A percentile compares a stretch with the other conserved stretches of the same genome.
Evolutionary conservation across 2,329 filamentous ascomycete species (phyloP).

Genomic region (Mycocentrospora acerina): DNA sequence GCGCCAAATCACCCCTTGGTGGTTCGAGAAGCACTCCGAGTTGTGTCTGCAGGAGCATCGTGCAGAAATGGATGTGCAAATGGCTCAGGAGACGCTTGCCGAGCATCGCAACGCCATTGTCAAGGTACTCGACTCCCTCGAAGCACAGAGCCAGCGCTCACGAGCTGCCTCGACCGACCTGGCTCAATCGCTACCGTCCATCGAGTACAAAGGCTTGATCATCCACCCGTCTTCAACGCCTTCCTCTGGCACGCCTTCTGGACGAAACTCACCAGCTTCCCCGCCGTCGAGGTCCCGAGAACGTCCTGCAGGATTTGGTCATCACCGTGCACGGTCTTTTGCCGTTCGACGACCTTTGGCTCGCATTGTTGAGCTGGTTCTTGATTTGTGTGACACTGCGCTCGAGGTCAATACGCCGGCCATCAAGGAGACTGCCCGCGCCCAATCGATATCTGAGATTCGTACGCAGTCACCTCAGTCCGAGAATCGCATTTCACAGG

Average conservation of each 20-base stretch:
- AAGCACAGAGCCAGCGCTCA: slow-evolving; percentile 70
- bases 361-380: slow-evolving; percentile 88
- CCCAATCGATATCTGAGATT: slow-evolving; percentile 70
- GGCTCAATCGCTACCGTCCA: slow-evolving; percentile 52
- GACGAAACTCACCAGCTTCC: slow-evolving; percentile 69
- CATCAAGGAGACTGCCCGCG: slow-evolving; percentile 74
- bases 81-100: slow-evolving; percentile 86
- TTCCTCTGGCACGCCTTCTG: slow-evolving; percentile 69
- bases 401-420: slow-evolving; percentile 92
- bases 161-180: slow-evolving; percentile 55
- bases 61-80: slow-evolving; percentile 96
- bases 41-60: slow-evolving; percentile 93
- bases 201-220: slow-evolving; percentile 84
- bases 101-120: slow-evolving; percentile 95
- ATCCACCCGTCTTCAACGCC: slow-evolving; percentile 74
- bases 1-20: slow-evolving; percentile 95
- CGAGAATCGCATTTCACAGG: slow-evolving; percentile 90
- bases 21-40: slow-evolving; percentile 99
- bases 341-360: slow-evolving; percentile 86
- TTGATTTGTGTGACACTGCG: slow-evolving; percentile 94
- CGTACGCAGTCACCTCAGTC: slow-evolving; percentile 95
- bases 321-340: slow-evolving; percentile 81
- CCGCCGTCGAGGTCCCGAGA: slow-evolving; percentile 67
- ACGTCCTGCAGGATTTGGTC: slow-evolving; percentile 69
- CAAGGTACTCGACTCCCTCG: slow-evolving; percentile 88